phyloP scores from a whole-genome alignment of 2,329 filamentous ascomycete species.

The Stemphylium lycopersici region DNA sequence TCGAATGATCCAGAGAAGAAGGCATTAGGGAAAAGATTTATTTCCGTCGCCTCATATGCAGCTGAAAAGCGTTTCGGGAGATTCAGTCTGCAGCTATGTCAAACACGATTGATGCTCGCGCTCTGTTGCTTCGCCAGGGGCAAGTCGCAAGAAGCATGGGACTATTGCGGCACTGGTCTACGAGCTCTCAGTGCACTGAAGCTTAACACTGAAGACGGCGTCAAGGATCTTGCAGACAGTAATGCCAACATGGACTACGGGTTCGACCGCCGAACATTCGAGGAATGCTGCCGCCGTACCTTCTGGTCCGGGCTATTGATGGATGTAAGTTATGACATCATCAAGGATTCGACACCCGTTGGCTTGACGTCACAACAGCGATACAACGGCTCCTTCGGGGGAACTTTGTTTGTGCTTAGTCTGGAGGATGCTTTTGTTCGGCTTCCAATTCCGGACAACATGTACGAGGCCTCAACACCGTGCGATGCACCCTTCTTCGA shows the following conservation, averaged over 20 bases:
- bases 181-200: constrained; percentile 65
- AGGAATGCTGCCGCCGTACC: constrained; percentile 71
- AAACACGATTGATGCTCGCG: constrained; percentile 69
- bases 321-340: constrained; percentile 59
- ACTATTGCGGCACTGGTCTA: constrained; percentile 67
- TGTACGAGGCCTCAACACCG: constrained; percentile 66
- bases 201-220: constrained; percentile 66
- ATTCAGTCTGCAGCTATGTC: constrained; percentile 68
- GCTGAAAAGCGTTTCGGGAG: constrained; percentile 58
- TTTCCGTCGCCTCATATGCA: constrained; percentile 64
- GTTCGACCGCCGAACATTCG: constrained; percentile 63
- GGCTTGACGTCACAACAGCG: constrained; percentile 52
- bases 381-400: constrained; percentile 63
- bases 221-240: constrained; percentile 52
- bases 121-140: constrained; percentile 69
- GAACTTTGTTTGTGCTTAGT: constrained; percentile 62
- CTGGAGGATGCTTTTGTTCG: constrained; percentile 70
- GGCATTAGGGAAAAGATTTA: constrained; percentile 56
- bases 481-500: constrained; percentile 67
- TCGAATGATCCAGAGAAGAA: constrained; percentile 55
- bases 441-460: constrained; percentile 66
- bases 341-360: constrained; percentile 39
- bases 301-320: constrained; percentile 75
- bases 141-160: constrained; percentile 65
- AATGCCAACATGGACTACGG: constrained; percentile 60